These are phyloP conservation scores for Fraxinus angustifolia DNA, from an alignment of 305 asterid genomes.

Conservation along the genomic window DNA sequence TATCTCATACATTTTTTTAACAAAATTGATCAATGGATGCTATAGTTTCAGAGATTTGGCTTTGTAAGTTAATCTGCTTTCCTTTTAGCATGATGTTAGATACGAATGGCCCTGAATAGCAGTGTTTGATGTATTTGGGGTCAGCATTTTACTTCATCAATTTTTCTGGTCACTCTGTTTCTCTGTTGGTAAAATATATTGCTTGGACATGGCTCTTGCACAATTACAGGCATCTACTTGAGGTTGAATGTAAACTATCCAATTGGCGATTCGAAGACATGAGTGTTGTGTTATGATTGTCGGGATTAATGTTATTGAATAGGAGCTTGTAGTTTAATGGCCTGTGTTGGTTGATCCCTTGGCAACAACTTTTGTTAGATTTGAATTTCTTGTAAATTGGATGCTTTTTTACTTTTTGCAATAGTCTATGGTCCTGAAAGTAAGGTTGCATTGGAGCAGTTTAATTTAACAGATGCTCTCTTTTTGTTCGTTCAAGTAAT, in stretches of 20 bases:
- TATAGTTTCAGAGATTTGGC: not conserved
- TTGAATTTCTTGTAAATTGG: constrained; percentile 1
- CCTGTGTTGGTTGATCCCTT: not conserved
- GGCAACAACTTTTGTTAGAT: not conserved
- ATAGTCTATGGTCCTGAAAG: not conserved
- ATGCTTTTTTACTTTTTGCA: not conserved
- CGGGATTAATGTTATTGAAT: not conserved
- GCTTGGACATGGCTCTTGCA: constrained; percentile 1
- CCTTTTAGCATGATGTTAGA: not conserved
- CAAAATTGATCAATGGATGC: not conserved
- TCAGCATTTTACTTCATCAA: not conserved
- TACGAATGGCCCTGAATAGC: not conserved
- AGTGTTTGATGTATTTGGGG: not conserved
- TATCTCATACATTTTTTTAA: not conserved
- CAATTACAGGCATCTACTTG: not conserved
- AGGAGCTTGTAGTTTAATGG: not conserved
- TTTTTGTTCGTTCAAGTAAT: constrained; percentile 22
- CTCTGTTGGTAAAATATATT: not conserved
- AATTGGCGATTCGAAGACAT: not conserved
- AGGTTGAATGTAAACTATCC: not conserved
- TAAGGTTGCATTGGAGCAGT: not conserved
- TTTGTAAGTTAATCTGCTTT: not conserved
- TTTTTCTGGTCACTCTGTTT: not conserved
- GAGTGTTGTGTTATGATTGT: not conserved
- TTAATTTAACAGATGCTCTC: constrained; percentile 1